Conservation (phyloP, 2,329 filamentous ascomycete genomes). For the Hypomyces perniciosus region DNA sequence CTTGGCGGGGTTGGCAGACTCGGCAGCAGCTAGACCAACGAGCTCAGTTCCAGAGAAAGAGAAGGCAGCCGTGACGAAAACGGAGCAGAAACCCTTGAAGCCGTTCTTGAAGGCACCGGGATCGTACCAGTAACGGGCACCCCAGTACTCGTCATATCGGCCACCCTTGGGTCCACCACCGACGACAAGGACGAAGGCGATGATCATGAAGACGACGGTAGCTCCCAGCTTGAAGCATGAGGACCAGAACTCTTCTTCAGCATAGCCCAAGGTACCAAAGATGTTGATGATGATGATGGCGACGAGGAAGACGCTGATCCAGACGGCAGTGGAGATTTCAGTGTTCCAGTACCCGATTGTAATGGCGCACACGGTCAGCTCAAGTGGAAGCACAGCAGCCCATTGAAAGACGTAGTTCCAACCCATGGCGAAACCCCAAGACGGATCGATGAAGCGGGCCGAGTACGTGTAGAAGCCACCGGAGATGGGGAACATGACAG, state of each 20-base stretch:
- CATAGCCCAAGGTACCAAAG: constrained; percentile 38
- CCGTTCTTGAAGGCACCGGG: constrained; percentile 55
- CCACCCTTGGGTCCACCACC: constrained; percentile 46
- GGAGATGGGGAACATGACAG: constrained; percentile 52
- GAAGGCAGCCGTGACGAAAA: constrained; percentile 64
- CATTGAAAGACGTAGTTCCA: constrained; percentile 46
- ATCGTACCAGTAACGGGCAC: constrained; percentile 36
- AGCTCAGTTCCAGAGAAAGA: constrained; percentile 61
- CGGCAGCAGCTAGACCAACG: constrained; percentile 61
- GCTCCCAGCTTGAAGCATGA: constrained; percentile 43
- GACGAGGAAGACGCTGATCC: constrained; percentile 20
- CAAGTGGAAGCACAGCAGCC: constrained; percentile 41
- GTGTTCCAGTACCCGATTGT: constrained; percentile 46
- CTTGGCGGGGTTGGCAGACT: constrained; percentile 59
- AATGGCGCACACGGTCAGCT: constrained; percentile 44
- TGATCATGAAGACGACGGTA: constrained; percentile 48
- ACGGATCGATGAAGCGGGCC: constrained; percentile 52
- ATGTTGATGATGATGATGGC: constrained; percentile 39
- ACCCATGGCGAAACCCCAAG: constrained; percentile 50
- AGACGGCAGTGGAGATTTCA: constrained; percentile 32
- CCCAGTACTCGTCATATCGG: constrained; percentile 34
- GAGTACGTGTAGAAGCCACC: constrained; percentile 56
- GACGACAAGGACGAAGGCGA: constrained; percentile 45
- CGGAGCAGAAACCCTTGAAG: constrained; percentile 61
- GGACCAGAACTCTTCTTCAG: constrained; percentile 26